A percentile compares a stretch with the other conserved stretches of the same genome.
Conservation (phyloP, 768 basidiomycete species). For the Vararia minispora region DNA sequence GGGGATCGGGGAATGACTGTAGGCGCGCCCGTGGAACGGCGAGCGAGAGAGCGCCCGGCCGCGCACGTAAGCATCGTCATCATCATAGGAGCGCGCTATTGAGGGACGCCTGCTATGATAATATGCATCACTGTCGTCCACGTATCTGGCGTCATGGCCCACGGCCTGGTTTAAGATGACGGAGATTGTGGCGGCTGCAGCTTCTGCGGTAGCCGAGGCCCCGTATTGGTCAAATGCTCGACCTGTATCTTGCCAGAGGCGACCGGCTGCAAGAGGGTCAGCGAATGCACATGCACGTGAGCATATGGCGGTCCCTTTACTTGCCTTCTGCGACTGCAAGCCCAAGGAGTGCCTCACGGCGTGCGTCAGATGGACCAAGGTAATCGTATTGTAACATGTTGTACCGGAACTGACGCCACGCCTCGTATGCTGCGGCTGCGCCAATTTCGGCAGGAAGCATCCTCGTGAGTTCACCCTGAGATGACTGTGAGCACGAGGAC, state of each 20-base stretch:
- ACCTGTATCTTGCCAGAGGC: slow-evolving; percentile 40
- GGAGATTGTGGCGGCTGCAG: slow-evolving; percentile 10
- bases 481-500: slow-evolving; percentile 1
- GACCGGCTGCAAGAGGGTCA: slow-evolving; percentile 30
- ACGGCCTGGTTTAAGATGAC: slow-evolving; percentile 7
- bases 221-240: slow-evolving; percentile 22
- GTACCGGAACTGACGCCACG: slow-evolving; percentile 56
- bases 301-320: slow-evolving; percentile 2
- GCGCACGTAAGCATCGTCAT: no score
- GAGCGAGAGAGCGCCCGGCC: no score
- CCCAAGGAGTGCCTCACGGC: slow-evolving; percentile 55
- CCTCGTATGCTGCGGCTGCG: slow-evolving; percentile 70
- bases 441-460: slow-evolving; percentile 56
- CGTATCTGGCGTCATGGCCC: background rate
- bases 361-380: slow-evolving; percentile 45
- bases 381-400: slow-evolving; percentile 45
- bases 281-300: slow-evolving; percentile 1
- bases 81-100: no score
- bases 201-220: slow-evolving; percentile 6
- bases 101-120: no score
- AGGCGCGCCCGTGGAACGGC: no score
- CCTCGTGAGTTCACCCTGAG: slow-evolving; percentile 37
- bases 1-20: no score
- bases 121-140: no score
- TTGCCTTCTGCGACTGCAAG: slow-evolving; percentile 65